Conservation (phyloP, 164 flowering plant genomes). For the Aristolochia fimbriata region DNA sequence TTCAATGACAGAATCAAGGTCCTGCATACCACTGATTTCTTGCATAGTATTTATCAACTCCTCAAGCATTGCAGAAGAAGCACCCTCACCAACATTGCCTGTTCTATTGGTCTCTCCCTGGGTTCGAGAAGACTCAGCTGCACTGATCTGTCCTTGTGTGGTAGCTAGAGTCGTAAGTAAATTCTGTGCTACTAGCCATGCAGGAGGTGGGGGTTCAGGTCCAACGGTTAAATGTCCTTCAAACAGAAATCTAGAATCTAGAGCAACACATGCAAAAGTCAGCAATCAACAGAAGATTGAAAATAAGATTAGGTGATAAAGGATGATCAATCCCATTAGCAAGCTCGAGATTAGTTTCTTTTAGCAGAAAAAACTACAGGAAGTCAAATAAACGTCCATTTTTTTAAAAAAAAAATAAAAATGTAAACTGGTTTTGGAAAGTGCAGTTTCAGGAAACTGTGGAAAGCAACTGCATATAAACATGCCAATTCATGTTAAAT, state of each 20-base stretch:
- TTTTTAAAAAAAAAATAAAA: neutral
- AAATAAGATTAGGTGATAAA: neutral
- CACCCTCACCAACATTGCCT: constrained; percentile 13
- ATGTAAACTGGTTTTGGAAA: neutral
- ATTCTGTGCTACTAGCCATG: constrained; percentile 65
- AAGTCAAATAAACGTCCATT: too few relatives aligned
- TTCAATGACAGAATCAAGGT: constrained; percentile 20
- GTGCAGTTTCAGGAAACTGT: neutral
- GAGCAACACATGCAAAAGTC: neutral
- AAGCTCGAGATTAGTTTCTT: neutral
- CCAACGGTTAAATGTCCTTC: constrained; percentile 97
- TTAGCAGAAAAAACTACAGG: too few relatives aligned
- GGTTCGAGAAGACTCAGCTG: constrained; percentile 38
- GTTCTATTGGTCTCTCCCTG: constrained; percentile 13
- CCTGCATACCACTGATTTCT: constrained; percentile 5
- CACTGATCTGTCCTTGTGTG: constrained; percentile 1
- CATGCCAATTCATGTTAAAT: neutral
- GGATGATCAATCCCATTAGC: neutral
- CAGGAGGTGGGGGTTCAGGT: constrained; percentile 82
- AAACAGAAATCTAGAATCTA: constrained; percentile 58
- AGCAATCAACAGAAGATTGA: neutral
- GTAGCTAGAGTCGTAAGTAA: constrained; percentile 33
- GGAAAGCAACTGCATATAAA: neutral
- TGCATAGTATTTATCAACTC: constrained; percentile 13
- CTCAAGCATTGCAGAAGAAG: constrained; percentile 8